Evolutionary conservation across 805 yeast species (phyloP).

Genomic region (Starmerella kuoi): DNA sequence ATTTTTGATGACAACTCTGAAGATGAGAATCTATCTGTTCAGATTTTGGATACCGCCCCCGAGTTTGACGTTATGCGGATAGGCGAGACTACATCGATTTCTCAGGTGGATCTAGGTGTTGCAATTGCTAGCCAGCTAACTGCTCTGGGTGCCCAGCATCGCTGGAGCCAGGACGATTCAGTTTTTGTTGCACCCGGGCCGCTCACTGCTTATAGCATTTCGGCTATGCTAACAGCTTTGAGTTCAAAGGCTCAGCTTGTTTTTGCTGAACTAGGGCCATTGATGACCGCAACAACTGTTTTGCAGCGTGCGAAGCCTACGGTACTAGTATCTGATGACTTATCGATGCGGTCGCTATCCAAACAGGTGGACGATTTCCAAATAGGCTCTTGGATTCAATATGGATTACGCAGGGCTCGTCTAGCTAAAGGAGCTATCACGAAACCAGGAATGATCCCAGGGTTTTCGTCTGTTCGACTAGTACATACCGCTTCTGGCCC

Average conservation of each 20-base stretch:
- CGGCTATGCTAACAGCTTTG: constrained; percentile 28
- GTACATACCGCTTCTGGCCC: constrained; percentile 23
- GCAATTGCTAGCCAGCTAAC: constrained; percentile 31
- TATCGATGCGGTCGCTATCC: constrained; percentile 24
- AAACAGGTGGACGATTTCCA: constrained; percentile 21
- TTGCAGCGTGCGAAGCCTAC: constrained; percentile 24
- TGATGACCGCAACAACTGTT: constrained; percentile 20
- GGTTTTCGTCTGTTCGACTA: constrained; percentile 24
- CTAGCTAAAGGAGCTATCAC: constrained; percentile 26
- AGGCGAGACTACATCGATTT: constrained; percentile 3
- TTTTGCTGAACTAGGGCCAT: constrained; percentile 18
- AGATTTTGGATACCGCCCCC: not conserved
- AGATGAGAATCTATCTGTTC: not conserved
- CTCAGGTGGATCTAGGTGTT: constrained; percentile 25
- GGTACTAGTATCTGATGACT: constrained; percentile 26
- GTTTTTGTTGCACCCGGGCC: constrained; percentile 27
- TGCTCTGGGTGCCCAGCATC: constrained; percentile 26
- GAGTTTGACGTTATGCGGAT: constrained; percentile 3
- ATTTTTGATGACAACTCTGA: constrained; percentile 5
- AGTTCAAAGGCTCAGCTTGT: constrained; percentile 20
- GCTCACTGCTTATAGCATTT: constrained; percentile 22
- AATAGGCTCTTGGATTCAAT: constrained; percentile 13
- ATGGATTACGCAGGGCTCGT: constrained; percentile 14
- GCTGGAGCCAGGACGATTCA: constrained; percentile 25
- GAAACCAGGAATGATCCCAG: constrained; percentile 18